Evolutionary conservation across 345 rosid species (phyloP).

Genomic region (Citrus sp.): DNA sequence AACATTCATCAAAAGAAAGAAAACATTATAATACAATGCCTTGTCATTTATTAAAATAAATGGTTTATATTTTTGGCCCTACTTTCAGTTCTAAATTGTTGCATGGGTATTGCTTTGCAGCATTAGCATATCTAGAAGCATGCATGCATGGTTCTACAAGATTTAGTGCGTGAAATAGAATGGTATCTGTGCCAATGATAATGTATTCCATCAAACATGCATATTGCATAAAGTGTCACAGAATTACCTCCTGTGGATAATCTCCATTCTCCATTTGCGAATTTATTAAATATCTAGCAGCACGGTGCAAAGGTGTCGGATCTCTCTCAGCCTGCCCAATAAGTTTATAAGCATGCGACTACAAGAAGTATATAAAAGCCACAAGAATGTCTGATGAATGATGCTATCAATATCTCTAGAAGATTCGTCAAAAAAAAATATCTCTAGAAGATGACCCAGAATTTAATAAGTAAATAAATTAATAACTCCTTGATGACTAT

Average conservation of each 20-base stretch:
- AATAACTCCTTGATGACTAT: background rate
- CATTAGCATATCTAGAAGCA: background rate
- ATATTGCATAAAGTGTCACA: background rate
- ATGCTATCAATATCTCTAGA: background rate
- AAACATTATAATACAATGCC: background rate
- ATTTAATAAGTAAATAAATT: background rate
- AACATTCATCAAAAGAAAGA: background rate
- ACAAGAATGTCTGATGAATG: background rate
- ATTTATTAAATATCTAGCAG: slow-evolving; percentile 57
- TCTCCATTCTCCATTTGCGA: slow-evolving; percentile 72
- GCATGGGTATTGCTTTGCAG: background rate
- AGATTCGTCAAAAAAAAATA: background rate
- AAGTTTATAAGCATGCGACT: background rate
- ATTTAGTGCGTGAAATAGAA: background rate
- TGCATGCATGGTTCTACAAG: background rate
- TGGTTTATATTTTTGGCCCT: background rate
- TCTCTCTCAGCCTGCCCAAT: slow-evolving; percentile 57
- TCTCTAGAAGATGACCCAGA: background rate
- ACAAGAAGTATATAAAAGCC: background rate
- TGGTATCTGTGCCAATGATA: background rate
- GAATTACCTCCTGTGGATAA: slow-evolving; percentile 61
- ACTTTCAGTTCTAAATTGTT: background rate
- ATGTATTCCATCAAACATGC: background rate
- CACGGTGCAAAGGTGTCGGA: slow-evolving; percentile 48
- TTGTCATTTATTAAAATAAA: background rate